Percentiles rank a stretch among this genome's conserved stretches.
Evolutionary conservation across 805 yeast genomes (phyloP).

Genomic region (Yamadazyma paraphyllophila): DNA sequence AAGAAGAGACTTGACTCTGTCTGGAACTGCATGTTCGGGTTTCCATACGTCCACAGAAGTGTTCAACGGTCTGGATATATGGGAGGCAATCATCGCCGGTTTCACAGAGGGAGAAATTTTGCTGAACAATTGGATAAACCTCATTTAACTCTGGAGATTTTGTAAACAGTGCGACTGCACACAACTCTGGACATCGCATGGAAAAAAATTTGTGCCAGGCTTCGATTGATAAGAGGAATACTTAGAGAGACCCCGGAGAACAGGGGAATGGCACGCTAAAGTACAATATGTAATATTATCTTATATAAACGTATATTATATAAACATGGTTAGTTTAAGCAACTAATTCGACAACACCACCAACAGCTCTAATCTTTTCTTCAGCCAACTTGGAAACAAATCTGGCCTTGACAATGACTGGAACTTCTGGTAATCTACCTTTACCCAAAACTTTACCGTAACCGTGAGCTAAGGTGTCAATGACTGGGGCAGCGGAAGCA

Average conservation of each 20-base stretch:
- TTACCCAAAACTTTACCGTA: slow-evolving; percentile 99
- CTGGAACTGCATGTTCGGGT: slow-evolving; percentile 55
- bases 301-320: slow-evolving; percentile 4
- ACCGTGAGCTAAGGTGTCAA: slow-evolving; percentile 98
- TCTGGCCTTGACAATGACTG: slow-evolving; percentile 99
- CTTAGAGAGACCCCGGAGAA: too few relatives aligned
- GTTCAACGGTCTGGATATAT: slow-evolving; percentile 5
- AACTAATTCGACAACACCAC: slow-evolving; percentile 99
- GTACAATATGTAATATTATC: not conserved
- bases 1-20: slow-evolving; percentile 38
- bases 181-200: not conserved
- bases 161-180: slow-evolving; percentile 14
- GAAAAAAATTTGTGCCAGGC: too few relatives aligned
- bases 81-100: not conserved
- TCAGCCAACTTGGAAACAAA: slow-evolving; percentile 98
- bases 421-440: slow-evolving; percentile 97
- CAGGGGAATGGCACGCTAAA: not conserved
- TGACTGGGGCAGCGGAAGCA: slow-evolving; percentile 93
- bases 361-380: slow-evolving; percentile 99
- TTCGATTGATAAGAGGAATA: too few relatives aligned
- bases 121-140: not conserved
- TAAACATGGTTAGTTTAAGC: slow-evolving; percentile 55
- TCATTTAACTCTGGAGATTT: not conserved
- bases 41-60: slow-evolving; percentile 38
- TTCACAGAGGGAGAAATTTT: not conserved